Evolutionary conservation across 2,329 filamentous ascomycete genomes (phyloP), one percentile per base, ranked within the genome.

Genomic region (Claviceps maximensis): DNA sequence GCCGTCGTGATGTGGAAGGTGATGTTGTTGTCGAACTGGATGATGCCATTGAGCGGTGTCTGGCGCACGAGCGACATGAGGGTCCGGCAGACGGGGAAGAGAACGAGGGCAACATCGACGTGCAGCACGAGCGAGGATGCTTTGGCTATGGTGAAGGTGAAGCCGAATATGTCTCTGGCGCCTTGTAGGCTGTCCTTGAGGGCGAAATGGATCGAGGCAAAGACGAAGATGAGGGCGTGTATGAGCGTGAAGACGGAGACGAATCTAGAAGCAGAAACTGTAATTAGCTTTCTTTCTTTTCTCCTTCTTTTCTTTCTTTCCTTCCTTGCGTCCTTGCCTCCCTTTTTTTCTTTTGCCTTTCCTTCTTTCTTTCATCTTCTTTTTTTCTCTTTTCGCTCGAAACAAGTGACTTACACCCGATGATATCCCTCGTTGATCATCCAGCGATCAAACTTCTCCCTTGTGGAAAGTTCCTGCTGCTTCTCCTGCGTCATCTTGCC

Each of bases 381-480:
- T 33, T 10, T 33, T 10, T 33, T 33, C n/a, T 17, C 23, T 23
- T 40, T 36, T 31, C 2, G 29, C 17, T 52, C 8, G 3, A 4
- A 27, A 29, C 10, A 33, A n/a, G n/a, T n/a, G 27, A 78, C 84
- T 54, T 75, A 89, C 81, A 91, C 76, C 80, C 86, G 76, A 65
- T 86, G 78, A 66, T 89, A 89, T 56, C 87, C 87, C 66, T 91
- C 87, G 65, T 91, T 91, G 56, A 91, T 84, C 87, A 93, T 90
- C 87, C 87, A 93, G 59, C 83, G 76, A 67, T 90, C 84, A 63
- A 91, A 85, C 65, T 79, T 85, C 67, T 91, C 85, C 63, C 79
- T 78, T 57, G 79, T 68, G 25, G 80, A 81, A 60, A 91, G 71
- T 53, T 83, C 77, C 64, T 82, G 82, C 59, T 85, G 82, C 62